Evolutionary conservation across 2,329 filamentous ascomycete genomes (phyloP), one percentile per base, ranked within the genome.

Genomic region (Aureobasidium sp.): DNA sequence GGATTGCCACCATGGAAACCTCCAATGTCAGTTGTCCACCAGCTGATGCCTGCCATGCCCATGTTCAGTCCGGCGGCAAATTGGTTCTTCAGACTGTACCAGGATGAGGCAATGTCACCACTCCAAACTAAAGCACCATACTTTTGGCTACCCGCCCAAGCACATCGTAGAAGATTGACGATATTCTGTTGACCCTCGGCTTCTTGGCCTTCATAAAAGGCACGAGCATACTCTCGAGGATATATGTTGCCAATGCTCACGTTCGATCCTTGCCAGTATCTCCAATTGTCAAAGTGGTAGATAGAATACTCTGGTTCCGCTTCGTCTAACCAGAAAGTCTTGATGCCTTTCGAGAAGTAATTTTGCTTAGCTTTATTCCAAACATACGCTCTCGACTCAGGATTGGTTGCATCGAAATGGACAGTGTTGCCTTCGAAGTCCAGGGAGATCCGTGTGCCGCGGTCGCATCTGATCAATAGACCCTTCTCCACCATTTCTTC

Each of bases 11-110:
- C 85, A 67, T 88, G 85, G 68, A 89, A 88, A 0, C 86, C 86
- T 1, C 86, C 86, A 58, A 88, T 88, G 66, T 88, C 86, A 0
- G 85, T 88, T 0, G 86, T 88, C 84, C 84, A 88, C 85, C 85
- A 87, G 0, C 84, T 80, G 10, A 88, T 78, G 0, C 86, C 86
- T 0, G 84, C 77, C 5, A 88, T 73, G 0, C 84, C 86, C 82
- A 87, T 87, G 68, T 86, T 86, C 23, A 88, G 73, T 0, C 86
- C 86, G 0, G 86, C 85, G 0, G 83, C 77, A 2, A 88, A 74
- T 69, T 88, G 84, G 63, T 82, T 79, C 3, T 82, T 78, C 52
- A 87, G 77, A 29, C 78, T 83, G 2, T 70, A 71, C 86, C 85
- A 88, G 0, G 82, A 85, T 0, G 80, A 84, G 0, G 85, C 85